phyloP scores from a whole-genome alignment of 192 early-diverging fungal species.

The Oehlia diaphana region DNA sequence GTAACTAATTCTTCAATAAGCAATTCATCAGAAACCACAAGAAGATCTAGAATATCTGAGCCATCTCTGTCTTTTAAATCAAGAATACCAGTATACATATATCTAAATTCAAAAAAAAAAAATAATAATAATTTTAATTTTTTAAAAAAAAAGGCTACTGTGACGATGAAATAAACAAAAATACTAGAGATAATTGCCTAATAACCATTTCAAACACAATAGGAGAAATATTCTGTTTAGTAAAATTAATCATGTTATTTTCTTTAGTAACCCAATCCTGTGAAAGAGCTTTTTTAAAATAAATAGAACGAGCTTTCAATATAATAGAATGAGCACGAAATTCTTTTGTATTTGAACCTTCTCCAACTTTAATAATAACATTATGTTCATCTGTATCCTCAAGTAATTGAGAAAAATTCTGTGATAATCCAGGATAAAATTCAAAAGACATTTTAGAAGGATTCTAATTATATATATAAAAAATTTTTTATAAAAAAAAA shows the following conservation, averaged over 20 bases:
- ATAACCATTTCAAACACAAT: constrained; percentile 12
- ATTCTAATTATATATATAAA: no score
- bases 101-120: constrained; percentile 4
- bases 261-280: background rate
- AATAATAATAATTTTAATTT: no score
- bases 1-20: constrained; percentile 9
- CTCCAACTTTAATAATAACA: constrained; percentile 11
- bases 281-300: background rate
- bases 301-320: constrained; percentile 16
- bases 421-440: background rate
- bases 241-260: constrained; percentile 12
- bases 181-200: background rate
- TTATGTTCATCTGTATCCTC: constrained; percentile 23
- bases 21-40: constrained; percentile 16
- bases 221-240: constrained; percentile 27
- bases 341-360: constrained; percentile 1
- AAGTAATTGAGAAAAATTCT: constrained; percentile 7
- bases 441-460: background rate
- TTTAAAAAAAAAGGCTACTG: no score
- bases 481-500: no score
- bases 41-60: background rate
- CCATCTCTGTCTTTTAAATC: background rate
- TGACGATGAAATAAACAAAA: no score
- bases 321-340: constrained; percentile 19
- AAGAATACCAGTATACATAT: constrained; percentile 19